A percentile compares a stretch with the other conserved stretches of the same genome.
Conservation (phyloP, 768 basidiomycete genomes). For the Russula sp. region DNA sequence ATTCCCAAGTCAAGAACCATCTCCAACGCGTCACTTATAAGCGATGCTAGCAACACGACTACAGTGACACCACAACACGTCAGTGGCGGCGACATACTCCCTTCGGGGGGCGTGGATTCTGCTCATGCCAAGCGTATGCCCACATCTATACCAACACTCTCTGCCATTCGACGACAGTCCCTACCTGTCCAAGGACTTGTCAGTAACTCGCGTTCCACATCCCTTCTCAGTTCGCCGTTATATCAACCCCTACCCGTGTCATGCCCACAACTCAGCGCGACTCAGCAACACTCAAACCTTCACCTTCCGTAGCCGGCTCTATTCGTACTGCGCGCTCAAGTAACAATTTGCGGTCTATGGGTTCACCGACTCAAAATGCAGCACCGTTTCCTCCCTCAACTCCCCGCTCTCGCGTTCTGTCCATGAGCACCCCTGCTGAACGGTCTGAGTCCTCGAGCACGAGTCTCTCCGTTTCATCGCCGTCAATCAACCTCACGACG, state of each 20-base stretch:
- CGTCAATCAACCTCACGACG: constrained; percentile 23
- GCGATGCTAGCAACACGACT: constrained; percentile 43
- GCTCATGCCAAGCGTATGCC: constrained; percentile 39
- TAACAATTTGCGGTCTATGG: constrained; percentile 28
- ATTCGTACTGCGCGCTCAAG: constrained; percentile 33
- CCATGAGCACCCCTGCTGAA: constrained; percentile 38
- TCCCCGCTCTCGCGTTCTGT: constrained; percentile 45
- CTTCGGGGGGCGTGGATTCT: constrained; percentile 39
- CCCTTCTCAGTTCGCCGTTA: constrained; percentile 34
- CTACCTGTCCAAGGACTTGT: constrained; percentile 27
- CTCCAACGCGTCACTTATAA: constrained; percentile 49
- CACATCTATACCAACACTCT: constrained; percentile 32
- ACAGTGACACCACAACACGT: constrained; percentile 42
- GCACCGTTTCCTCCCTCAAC: constrained; percentile 32
- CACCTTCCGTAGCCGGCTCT: constrained; percentile 36
- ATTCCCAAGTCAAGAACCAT: constrained; percentile 51
- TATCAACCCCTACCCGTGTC: constrained; percentile 33
- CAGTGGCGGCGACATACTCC: constrained; percentile 23
- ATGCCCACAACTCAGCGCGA: constrained; percentile 23
- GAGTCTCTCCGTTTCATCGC: constrained; percentile 29
- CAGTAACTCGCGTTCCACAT: constrained; percentile 32
- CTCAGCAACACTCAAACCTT: constrained; percentile 22
- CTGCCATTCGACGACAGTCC: constrained; percentile 32
- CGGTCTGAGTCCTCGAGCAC: constrained; percentile 28
- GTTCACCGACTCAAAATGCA: constrained; percentile 27